Evolutionary conservation across 164 flowering plant species (phyloP).

Genomic region (Umbellularia californica): DNA sequence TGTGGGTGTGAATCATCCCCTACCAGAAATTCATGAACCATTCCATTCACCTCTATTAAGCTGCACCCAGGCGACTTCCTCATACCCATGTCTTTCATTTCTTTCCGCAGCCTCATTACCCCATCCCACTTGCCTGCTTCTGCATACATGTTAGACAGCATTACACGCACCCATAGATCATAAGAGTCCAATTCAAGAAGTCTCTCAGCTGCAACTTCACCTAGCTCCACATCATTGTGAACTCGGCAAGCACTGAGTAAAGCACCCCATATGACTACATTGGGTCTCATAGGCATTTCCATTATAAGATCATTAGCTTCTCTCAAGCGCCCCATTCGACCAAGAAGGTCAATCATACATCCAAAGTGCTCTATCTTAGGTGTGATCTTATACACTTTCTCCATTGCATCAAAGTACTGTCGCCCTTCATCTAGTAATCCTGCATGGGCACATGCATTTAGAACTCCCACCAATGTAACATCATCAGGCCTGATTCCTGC

Average conservation of each 20-base stretch:
- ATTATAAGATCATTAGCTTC: conserved; percentile 24
- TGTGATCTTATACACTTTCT: conserved; percentile 6
- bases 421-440: conserved; percentile 28
- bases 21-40: conserved; percentile 20
- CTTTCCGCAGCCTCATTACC: conserved; percentile 27
- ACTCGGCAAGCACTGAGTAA: conserved; percentile 30
- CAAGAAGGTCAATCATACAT: conserved; percentile 31
- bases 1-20: conserved; percentile 16
- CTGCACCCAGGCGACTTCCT: conserved; percentile 31
- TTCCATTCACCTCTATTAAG: conserved; percentile 18
- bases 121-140: conserved; percentile 25
- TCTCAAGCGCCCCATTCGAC: conserved; percentile 19
- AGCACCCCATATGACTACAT: conserved; percentile 30
- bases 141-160: conserved; percentile 33
- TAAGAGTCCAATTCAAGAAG: conserved; percentile 28
- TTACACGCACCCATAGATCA: conserved; percentile 25
- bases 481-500: conserved; percentile 21
- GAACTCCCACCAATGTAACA: conserved; percentile 23
- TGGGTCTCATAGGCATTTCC: conserved; percentile 26
- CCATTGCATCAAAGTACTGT: conserved; percentile 17
- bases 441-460: conserved; percentile 30
- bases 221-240: conserved; percentile 26
- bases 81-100: conserved; percentile 20
- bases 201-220: conserved; percentile 23
- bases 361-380: conserved; percentile 30